Conservation (phyloP, 345 rosid genomes). For the Streptanthus diversifolius region DNA sequence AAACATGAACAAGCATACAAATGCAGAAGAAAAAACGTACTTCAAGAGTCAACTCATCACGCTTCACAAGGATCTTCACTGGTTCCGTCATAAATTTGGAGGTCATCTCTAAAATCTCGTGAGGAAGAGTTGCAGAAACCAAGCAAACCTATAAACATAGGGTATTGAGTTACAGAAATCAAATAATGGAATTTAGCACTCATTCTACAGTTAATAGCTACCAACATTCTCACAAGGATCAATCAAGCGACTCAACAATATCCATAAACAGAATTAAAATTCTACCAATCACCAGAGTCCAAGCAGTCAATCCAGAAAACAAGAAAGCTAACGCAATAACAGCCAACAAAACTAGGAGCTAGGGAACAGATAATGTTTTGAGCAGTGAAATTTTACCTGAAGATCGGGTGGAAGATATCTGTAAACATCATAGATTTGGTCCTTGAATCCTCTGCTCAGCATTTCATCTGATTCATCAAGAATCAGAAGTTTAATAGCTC, state of each 20-base stretch:
- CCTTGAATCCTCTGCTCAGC: conserved; percentile 99
- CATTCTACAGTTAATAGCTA: background rate
- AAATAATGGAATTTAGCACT: background rate
- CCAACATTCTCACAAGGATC: background rate
- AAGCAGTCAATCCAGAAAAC: background rate
- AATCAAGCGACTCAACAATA: background rate
- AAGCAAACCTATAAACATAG: conserved; percentile 56
- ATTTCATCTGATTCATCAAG: conserved; percentile 96
- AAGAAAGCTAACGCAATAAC: background rate
- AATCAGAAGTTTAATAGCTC: conserved; percentile 54
- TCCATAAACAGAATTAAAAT: background rate
- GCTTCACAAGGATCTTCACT: conserved; percentile 90
- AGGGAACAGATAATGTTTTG: background rate
- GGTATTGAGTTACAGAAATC: background rate
- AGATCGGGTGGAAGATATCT: conserved; percentile 97
- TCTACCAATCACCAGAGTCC: background rate
- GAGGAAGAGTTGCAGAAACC: conserved; percentile 96
- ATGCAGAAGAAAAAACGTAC: conserved; percentile 37
- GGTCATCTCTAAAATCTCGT: conserved; percentile 95
- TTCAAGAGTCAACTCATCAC: conserved; percentile 98
- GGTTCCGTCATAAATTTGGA: conserved; percentile 96
- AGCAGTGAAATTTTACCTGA: conserved; percentile 52
- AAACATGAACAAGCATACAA: background rate
- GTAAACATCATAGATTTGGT: conserved; percentile 94
- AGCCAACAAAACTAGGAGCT: background rate